Base-by-base conservation (phyloP, 2,329 filamentous ascomycete species). In the Phyllosticta citrichinensis region DNA sequence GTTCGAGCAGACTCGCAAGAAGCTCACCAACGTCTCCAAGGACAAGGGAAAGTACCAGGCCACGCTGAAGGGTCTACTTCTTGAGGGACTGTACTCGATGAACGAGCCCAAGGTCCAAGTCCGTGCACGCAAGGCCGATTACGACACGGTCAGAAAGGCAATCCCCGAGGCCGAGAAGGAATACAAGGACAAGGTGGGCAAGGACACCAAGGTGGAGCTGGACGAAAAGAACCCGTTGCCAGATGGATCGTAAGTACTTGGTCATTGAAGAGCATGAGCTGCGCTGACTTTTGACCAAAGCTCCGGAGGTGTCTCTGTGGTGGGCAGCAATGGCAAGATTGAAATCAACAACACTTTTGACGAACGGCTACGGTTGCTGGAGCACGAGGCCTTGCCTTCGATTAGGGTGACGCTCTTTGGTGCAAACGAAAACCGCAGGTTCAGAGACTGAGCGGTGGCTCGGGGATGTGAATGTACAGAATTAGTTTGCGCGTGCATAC, bases 321-420 rank as follows among this genome's bases (percentile, higher is more conserved):
- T 96, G 60, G 91, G 92, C 65, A 87, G 88, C 67, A 82, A 81
- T 66, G 94, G 94, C 73, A 97, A 93, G 82, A 97, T 99, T 73
- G 91, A 96, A 70, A 93, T 99, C 76, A 92, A 97, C 83, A 97
- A 99, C 81, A 97, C 94, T 60, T 89, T 97, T 68, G 94, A 97
- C 74, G 89, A 96, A 73, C 87, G 94, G 66, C 81, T 99, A 75
- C 84, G 83, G 70, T 81, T 97, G 63, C 84, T 97, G 66, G 88
- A 96, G 77, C 86, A 87, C 62, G 88, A 89, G 67, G 89, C 90
- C 57, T 83, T 97, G 62, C 94, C 94, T 14, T 86, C 86, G 53
- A 87, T 99, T 70, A 84, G 94, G 71, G 84, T 88, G 74, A 88
- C 88, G 17, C 81, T 99, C 63, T 99, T 99, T 71, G 94, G 94